phyloP scores from a whole-genome alignment of 2,329 filamentous ascomycete species.

The Cryphonectria parasitica region DNA sequence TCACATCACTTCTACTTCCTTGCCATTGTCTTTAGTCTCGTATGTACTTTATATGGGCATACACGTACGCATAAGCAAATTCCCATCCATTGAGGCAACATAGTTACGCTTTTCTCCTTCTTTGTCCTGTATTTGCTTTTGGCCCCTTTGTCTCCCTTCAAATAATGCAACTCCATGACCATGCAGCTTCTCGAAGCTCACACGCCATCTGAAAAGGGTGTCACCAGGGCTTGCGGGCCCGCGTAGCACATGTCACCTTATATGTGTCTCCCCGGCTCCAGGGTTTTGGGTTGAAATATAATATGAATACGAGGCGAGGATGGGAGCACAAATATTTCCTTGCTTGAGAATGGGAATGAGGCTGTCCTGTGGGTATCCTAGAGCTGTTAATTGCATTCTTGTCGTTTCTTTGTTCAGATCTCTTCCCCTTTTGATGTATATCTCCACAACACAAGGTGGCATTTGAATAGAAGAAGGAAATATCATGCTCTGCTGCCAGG shows the following conservation, averaged over 20 bases:
- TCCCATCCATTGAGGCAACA: too few relatives aligned
- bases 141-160: background rate
- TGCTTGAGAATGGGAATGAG: background rate
- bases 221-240: background rate
- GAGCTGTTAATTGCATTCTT: background rate
- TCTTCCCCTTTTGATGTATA: too few relatives aligned
- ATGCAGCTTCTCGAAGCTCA: conserved; percentile 13
- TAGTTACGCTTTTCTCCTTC: too few relatives aligned
- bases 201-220: background rate
- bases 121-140: too few relatives aligned
- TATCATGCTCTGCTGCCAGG: background rate
- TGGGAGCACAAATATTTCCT: background rate
- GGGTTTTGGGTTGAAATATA: background rate
- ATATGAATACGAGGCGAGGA: background rate
- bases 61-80: too few relatives aligned
- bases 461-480: too few relatives aligned
- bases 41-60: too few relatives aligned
- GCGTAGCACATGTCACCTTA: background rate
- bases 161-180: conserved; percentile 8
- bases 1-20: too few relatives aligned
- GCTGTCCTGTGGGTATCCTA: background rate
- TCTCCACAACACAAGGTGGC: too few relatives aligned
- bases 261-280: background rate
- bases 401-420: too few relatives aligned
- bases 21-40: background rate